Percentiles rank a stretch among this genome's conserved stretches.
phyloP scores from a whole-genome alignment of 257 asterid species.

The Paraleonurus japonicus region DNA sequence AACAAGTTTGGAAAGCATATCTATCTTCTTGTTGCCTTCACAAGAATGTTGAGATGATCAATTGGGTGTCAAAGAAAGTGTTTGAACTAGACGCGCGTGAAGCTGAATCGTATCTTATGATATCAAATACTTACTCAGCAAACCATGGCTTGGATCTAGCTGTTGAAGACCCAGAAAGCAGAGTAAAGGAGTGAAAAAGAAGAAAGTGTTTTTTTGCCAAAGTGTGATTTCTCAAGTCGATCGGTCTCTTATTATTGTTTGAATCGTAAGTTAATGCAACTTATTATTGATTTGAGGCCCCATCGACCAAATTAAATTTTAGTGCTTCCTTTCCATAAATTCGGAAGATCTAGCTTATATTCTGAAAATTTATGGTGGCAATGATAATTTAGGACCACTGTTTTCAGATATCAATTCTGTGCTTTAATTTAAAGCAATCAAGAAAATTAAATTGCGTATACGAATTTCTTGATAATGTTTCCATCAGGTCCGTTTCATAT shows the following conservation, averaged over 20 bases:
- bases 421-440: not conserved
- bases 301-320: too few relatives aligned
- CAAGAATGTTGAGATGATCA: slow-evolving; percentile 58
- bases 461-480: not conserved
- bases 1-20: slow-evolving; percentile 60
- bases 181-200: slow-evolving; percentile 8
- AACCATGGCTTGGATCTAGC: slow-evolving; percentile 52
- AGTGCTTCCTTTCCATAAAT: too few relatives aligned
- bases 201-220: too few relatives aligned
- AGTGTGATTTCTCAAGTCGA: too few relatives aligned
- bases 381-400: not conserved
- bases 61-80: slow-evolving; percentile 55
- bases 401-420: not conserved
- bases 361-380: too few relatives aligned
- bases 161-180: not conserved
- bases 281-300: too few relatives aligned
- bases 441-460: not conserved
- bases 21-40: slow-evolving; percentile 64
- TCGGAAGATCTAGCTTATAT: too few relatives aligned
- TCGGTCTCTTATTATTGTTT: too few relatives aligned
- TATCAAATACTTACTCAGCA: slow-evolving; percentile 58
- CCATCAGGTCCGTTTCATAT: too few relatives aligned
- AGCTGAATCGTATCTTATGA: slow-evolving; percentile 44
- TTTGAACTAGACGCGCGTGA: slow-evolving; percentile 46
- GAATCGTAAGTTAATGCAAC: too few relatives aligned